Percentiles rank a stretch among this genome's conserved stretches.
Conservation (phyloP, 2,329 filamentous ascomycete species). For the Dactylonectria macrodidyma region DNA sequence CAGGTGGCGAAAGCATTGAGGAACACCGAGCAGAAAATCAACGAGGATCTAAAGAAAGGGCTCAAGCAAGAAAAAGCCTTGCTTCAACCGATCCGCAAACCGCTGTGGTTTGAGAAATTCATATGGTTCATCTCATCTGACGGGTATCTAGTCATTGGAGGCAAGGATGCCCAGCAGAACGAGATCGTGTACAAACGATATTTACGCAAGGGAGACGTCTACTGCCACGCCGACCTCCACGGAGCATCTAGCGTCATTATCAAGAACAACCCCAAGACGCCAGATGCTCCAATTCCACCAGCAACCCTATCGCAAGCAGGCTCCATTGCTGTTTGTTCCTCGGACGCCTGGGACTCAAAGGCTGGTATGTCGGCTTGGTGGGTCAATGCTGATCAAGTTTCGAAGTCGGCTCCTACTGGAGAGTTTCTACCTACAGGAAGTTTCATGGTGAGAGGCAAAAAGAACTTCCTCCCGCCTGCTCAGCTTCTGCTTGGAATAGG, state of each 20-base stretch:
- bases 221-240: slow-evolving; percentile 90
- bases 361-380: slow-evolving; percentile 97
- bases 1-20: slow-evolving; percentile 89
- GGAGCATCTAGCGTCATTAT: slow-evolving; percentile 90
- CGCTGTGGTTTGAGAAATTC: slow-evolving; percentile 98
- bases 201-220: slow-evolving; percentile 90
- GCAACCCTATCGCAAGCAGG: slow-evolving; percentile 94
- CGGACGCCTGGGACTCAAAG: slow-evolving; percentile 95
- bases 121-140: slow-evolving; percentile 96
- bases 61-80: slow-evolving; percentile 94
- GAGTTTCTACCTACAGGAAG: slow-evolving; percentile 84
- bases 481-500: slow-evolving; percentile 91
- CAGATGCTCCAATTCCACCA: slow-evolving; percentile 90
- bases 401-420: slow-evolving; percentile 84
- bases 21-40: slow-evolving; percentile 90
- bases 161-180: slow-evolving; percentile 89
- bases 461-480: slow-evolving; percentile 91
- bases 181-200: slow-evolving; percentile 93
- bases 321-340: slow-evolving; percentile 85
- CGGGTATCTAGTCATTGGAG: slow-evolving; percentile 91
- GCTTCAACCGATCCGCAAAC: slow-evolving; percentile 84
- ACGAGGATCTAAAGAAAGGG: slow-evolving; percentile 86
- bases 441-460: slow-evolving; percentile 87
- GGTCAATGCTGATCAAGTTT: slow-evolving; percentile 92
- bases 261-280: slow-evolving; percentile 85